Evolutionary conservation across 2,329 filamentous ascomycete species (phyloP).

Genomic region (Lizonia empirigonia): DNA sequence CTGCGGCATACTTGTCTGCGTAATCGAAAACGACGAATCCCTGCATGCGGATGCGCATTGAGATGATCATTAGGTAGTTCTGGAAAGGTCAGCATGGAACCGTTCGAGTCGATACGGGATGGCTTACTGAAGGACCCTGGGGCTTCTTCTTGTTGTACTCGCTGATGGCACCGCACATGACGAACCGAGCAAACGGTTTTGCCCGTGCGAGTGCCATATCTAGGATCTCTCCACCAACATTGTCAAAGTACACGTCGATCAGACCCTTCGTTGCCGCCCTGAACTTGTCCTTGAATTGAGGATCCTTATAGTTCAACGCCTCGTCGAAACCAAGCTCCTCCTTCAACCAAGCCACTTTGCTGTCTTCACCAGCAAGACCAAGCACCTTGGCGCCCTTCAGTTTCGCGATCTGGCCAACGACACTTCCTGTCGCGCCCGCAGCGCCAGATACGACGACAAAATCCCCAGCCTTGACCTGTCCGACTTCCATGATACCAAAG

Average conservation of each 20-base stretch:
- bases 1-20: slow-evolving; percentile 61
- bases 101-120: no score
- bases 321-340: slow-evolving; percentile 59
- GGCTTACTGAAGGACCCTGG: slow-evolving; percentile 60
- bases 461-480: slow-evolving; percentile 69
- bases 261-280: slow-evolving; percentile 54
- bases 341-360: slow-evolving; percentile 62
- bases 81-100: slow-evolving; percentile 23
- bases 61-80: slow-evolving; percentile 53
- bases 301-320: slow-evolving; percentile 62
- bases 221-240: slow-evolving; percentile 57
- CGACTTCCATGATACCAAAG: slow-evolving; percentile 73
- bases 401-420: slow-evolving; percentile 80
- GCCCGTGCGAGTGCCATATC: slow-evolving; percentile 53
- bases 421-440: slow-evolving; percentile 76
- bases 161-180: slow-evolving; percentile 54
- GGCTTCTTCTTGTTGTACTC: slow-evolving; percentile 51
- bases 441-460: slow-evolving; percentile 79
- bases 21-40: slow-evolving; percentile 76
- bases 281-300: slow-evolving; percentile 56
- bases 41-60: slow-evolving; percentile 53
- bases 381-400: slow-evolving; percentile 63
- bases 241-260: slow-evolving; percentile 60
- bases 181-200: slow-evolving; percentile 50
- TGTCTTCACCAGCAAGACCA: slow-evolving; percentile 59